Conservation (phyloP, 345 rosid genomes). For the Ceriops decandra region DNA sequence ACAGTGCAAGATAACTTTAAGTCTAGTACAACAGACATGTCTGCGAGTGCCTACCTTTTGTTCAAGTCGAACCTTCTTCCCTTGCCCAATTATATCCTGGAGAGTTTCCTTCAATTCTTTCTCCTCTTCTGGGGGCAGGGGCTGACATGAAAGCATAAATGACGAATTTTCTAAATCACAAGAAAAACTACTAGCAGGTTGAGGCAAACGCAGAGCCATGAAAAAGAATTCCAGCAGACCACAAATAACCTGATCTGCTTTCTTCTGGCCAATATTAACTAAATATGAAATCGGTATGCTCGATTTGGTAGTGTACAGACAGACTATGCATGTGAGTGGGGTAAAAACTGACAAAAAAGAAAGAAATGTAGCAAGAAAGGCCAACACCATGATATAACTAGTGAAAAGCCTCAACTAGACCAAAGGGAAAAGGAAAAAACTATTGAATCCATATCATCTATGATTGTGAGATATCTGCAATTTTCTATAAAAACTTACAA, state of each 20-base stretch:
- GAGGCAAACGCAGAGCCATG: neutral
- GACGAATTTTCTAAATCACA: neutral
- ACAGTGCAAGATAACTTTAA: neutral
- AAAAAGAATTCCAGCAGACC: neutral
- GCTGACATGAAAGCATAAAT: conserved; percentile 40
- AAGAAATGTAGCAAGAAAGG: neutral
- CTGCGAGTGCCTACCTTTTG: conserved; percentile 59
- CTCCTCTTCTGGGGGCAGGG: conserved; percentile 80
- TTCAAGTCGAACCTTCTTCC: conserved; percentile 66
- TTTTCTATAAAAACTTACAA: conserved; percentile 47
- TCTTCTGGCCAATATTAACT: neutral
- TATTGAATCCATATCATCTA: neutral
- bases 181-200: too few species aligned
- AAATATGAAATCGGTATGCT: neutral
- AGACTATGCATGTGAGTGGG: too few species aligned
- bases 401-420: too few species aligned
- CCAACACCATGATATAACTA: too few species aligned
- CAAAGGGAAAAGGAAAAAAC: neutral
- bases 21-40: neutral
- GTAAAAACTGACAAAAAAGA: neutral
- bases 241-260: neutral
- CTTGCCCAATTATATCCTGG: conserved; percentile 69
- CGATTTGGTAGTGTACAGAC: too few species aligned
- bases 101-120: conserved; percentile 78
- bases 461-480: neutral